phyloP scores from a whole-genome alignment of 2,329 filamentous ascomycete genomes.

The Sclerotinia subarctica region DNA sequence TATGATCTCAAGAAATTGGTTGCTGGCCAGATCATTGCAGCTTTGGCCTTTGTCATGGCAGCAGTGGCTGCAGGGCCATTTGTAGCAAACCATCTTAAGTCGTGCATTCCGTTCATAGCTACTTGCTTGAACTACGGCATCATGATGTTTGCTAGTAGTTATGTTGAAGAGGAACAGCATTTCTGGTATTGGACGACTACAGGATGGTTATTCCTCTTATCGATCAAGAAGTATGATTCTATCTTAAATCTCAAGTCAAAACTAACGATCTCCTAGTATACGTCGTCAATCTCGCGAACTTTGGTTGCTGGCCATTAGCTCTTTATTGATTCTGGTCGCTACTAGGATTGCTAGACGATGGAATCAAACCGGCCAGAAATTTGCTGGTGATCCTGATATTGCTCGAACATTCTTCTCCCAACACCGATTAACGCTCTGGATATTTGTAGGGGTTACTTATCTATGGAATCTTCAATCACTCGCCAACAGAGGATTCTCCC shows the following conservation, averaged over 20 bases:
- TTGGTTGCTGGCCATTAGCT: conserved; percentile 25
- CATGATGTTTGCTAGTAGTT: conserved; percentile 98
- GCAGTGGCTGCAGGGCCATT: conserved; percentile 43
- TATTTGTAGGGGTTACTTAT: conserved; percentile 67
- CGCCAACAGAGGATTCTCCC: conserved; percentile 30
- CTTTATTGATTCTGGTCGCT: conserved; percentile 52
- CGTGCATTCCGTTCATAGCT: conserved; percentile 46
- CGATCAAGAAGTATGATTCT: conserved; percentile 42
- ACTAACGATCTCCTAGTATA: conserved; percentile 26
- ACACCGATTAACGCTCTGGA: conserved; percentile 70
- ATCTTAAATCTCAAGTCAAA: background rate
- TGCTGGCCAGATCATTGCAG: conserved; percentile 44
- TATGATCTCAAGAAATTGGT: conserved; percentile 70
- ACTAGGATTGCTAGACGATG: conserved; percentile 72
- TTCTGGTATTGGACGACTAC: conserved; percentile 94
- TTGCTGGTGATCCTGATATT: conserved; percentile 85
- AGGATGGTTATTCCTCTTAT: conserved; percentile 61
- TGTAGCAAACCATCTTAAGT: conserved; percentile 38
- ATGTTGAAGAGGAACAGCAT: conserved; percentile 96
- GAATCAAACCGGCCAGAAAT: conserved; percentile 98
- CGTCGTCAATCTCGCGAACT: conserved; percentile 25
- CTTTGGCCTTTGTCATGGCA: conserved; percentile 39
- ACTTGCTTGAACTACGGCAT: conserved; percentile 64
- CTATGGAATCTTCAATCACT: conserved; percentile 44
- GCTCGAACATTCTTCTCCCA: conserved; percentile 66